phyloP scores from a whole-genome alignment of 139 green algal species.

The Chlorella sp. region DNA sequence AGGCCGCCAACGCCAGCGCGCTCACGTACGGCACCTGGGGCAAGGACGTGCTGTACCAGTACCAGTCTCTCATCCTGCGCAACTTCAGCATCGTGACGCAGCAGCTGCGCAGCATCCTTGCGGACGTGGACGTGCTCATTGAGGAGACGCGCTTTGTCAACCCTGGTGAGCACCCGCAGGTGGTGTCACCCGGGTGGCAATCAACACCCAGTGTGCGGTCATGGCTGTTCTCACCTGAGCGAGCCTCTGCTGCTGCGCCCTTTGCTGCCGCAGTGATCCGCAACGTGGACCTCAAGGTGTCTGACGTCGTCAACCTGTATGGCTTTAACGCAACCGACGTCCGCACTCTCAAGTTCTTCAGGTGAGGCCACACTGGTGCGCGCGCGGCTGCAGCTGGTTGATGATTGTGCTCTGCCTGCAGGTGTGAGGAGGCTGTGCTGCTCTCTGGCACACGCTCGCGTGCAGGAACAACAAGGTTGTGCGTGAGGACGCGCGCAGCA shows the following conservation, averaged over 20 bases:
- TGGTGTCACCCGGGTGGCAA: background rate
- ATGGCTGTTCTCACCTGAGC: background rate
- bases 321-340: background rate
- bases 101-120: background rate
- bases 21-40: background rate
- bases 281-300: background rate
- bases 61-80: background rate
- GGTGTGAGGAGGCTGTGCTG: too few species aligned
- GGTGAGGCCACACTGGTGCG: background rate
- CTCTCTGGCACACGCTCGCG: too few species aligned
- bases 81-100: background rate
- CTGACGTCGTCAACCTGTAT: background rate
- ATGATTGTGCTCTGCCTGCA: too few species aligned
- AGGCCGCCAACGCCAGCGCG: background rate
- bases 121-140: background rate
- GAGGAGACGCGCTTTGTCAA: background rate
- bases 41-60: background rate
- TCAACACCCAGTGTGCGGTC: background rate
- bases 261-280: background rate
- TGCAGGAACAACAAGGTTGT: background rate
- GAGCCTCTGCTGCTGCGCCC: background rate
- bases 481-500: background rate
- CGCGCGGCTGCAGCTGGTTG: background rate
- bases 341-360: background rate
- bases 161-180: background rate